phyloP scores from a whole-genome alignment of 331 rosid genomes.

The Acacia pycnantha region DNA sequence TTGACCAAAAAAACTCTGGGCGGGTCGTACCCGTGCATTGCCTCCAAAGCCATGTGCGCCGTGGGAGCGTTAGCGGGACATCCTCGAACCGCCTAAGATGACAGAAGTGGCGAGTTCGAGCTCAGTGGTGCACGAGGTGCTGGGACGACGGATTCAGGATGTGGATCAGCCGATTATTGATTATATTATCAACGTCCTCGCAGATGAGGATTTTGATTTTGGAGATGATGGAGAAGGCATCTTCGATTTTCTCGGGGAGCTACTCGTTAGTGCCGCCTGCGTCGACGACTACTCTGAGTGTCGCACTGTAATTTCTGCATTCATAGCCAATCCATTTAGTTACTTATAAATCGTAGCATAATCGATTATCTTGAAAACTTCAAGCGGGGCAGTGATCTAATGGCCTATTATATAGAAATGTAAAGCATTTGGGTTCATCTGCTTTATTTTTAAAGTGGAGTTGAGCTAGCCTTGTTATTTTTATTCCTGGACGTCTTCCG shows the following conservation, averaged over 20 bases:
- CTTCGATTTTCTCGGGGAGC: constrained; percentile 84
- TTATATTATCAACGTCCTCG: constrained; percentile 90
- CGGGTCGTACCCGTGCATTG: background rate
- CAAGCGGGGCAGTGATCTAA: background rate
- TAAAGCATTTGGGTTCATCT: background rate
- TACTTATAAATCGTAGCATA: background rate
- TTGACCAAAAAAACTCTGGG: background rate
- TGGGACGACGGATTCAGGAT: constrained; percentile 64
- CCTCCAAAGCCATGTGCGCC: background rate
- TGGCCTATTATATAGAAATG: background rate
- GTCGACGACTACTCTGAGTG: constrained; percentile 74
- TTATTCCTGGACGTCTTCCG: background rate
- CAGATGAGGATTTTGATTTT: constrained; percentile 94
- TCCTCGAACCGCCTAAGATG: constrained; percentile 42
- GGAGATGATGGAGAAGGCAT: constrained; percentile 90
- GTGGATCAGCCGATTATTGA: constrained; percentile 87
- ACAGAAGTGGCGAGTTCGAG: constrained; percentile 87
- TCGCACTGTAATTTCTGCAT: constrained; percentile 58
- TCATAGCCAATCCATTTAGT: background rate
- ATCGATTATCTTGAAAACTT: background rate
- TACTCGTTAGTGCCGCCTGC: constrained; percentile 81
- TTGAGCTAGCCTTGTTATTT: background rate
- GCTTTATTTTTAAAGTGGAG: background rate
- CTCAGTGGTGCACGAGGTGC: constrained; percentile 83
- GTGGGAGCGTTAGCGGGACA: background rate